Percentiles rank a stretch among this genome's conserved stretches.
Conservation (phyloP, 2,329 filamentous ascomycete genomes). For the Diplocarpon rosae region DNA sequence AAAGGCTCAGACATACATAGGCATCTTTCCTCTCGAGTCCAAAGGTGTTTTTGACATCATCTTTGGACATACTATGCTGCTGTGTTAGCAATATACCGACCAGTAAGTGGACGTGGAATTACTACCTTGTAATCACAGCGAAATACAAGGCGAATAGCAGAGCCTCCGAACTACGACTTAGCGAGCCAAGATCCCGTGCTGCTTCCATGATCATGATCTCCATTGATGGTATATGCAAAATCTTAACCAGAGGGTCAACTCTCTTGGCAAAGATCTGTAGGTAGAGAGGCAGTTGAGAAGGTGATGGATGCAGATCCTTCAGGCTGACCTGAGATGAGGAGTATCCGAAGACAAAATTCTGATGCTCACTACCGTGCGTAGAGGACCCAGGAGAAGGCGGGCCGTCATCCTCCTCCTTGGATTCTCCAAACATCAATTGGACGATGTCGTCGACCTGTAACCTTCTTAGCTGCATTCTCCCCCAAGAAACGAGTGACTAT, state of each 20-base stretch:
- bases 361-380: constrained; percentile 24
- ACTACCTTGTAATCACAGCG: constrained; percentile 33
- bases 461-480: background rate
- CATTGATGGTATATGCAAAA: constrained; percentile 37
- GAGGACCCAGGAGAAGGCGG: constrained; percentile 20
- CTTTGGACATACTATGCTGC: background rate
- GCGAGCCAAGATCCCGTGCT: constrained; percentile 16
- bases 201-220: constrained; percentile 27
- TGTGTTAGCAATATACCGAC: background rate
- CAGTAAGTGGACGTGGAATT: no score
- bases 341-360: constrained; percentile 42
- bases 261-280: constrained; percentile 40
- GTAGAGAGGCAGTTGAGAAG: constrained; percentile 44
- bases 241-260: constrained; percentile 34
- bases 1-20: background rate
- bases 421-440: background rate
- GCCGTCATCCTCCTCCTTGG: background rate
- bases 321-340: constrained; percentile 25
- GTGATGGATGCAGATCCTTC: constrained; percentile 37
- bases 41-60: constrained; percentile 3
- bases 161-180: constrained; percentile 35
- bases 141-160: constrained; percentile 48
- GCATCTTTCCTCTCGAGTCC: background rate
- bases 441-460: constrained; percentile 4
- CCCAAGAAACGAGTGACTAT: constrained; percentile 8